Evolutionary conservation across 1,139 yeast species (phyloP).

Genomic region (Entelexis paramagnoliae): DNA sequence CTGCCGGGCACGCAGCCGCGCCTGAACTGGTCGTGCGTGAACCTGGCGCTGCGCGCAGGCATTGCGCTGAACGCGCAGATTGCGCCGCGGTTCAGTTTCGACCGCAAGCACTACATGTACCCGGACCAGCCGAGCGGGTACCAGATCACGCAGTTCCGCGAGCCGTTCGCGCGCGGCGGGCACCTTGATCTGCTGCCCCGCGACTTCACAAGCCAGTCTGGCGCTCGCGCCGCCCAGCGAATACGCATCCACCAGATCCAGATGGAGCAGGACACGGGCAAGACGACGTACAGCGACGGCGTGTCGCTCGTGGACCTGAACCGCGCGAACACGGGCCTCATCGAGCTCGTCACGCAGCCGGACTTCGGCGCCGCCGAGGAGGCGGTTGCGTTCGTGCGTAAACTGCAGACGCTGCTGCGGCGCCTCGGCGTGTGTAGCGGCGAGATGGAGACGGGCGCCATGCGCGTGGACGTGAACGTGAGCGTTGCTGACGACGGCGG

Average conservation of each 20-base stretch:
- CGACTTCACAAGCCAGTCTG: constrained; percentile 43
- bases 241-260: constrained; percentile 62
- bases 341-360: constrained; percentile 87
- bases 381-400: constrained; percentile 68
- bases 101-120: constrained; percentile 89
- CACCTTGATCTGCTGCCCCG: constrained; percentile 39
- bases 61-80: constrained; percentile 56
- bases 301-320: constrained; percentile 55
- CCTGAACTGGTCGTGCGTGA: constrained; percentile 64
- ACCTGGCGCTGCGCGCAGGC: constrained; percentile 64
- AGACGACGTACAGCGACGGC: constrained; percentile 48
- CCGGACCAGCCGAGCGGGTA: constrained; percentile 96
- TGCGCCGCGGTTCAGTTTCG: constrained; percentile 55
- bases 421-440: constrained; percentile 72
- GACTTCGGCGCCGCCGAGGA: constrained; percentile 61
- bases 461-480: constrained; percentile 88
- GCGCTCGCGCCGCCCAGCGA: neutral
- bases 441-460: constrained; percentile 86
- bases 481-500: constrained; percentile 46
- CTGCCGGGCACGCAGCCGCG: constrained; percentile 90
- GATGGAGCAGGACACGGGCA: constrained; percentile 91
- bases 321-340: constrained; percentile 73
- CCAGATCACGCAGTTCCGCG: constrained; percentile 83
- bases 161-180: constrained; percentile 71
- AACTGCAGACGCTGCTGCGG: constrained; percentile 62